Conservation (phyloP, 2,329 filamentous ascomycete genomes). For the Colletotrichum truncatum region DNA sequence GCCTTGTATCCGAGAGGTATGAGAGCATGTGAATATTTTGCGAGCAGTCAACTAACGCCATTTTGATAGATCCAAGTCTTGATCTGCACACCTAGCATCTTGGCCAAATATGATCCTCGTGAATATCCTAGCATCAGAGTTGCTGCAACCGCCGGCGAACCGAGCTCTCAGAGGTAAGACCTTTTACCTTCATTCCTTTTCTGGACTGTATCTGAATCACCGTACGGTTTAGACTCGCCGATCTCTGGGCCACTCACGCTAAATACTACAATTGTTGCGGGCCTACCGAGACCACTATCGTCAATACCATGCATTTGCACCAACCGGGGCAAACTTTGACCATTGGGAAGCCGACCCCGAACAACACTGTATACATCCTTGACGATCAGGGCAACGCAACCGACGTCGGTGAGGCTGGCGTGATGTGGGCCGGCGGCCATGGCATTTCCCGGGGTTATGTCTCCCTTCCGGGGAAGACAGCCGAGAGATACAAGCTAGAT, state of each 20-base stretch:
- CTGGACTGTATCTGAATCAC: not conserved
- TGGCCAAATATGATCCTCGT: slow-evolving; percentile 26
- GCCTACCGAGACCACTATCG: slow-evolving; percentile 67
- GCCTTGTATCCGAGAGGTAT: slow-evolving; percentile 22
- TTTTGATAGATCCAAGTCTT: slow-evolving; percentile 2
- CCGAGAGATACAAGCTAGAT: slow-evolving; percentile 58
- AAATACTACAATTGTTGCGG: slow-evolving; percentile 67
- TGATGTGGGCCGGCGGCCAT: slow-evolving; percentile 66
- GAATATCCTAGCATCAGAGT: slow-evolving; percentile 31
- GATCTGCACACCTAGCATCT: slow-evolving; percentile 31
- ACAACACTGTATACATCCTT: slow-evolving; percentile 64
- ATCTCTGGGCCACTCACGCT: slow-evolving; percentile 61
- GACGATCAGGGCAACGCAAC: slow-evolving; percentile 53
- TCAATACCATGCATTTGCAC: slow-evolving; percentile 54
- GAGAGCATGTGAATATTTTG: not conserved
- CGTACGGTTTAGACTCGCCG: slow-evolving; percentile 48
- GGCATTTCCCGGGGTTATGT: slow-evolving; percentile 66
- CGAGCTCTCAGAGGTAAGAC: slow-evolving; percentile 24
- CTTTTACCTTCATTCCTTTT: not conserved
- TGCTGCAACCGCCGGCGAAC: slow-evolving; percentile 30
- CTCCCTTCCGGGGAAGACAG: slow-evolving; percentile 60
- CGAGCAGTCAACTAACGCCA: not conserved
- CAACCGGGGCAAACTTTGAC: slow-evolving; percentile 52
- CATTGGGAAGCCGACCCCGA: slow-evolving; percentile 65
- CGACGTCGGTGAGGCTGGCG: slow-evolving; percentile 54